phyloP scores from a whole-genome alignment of 495 filamentous ascomycete species.

The Podospora conica region DNA sequence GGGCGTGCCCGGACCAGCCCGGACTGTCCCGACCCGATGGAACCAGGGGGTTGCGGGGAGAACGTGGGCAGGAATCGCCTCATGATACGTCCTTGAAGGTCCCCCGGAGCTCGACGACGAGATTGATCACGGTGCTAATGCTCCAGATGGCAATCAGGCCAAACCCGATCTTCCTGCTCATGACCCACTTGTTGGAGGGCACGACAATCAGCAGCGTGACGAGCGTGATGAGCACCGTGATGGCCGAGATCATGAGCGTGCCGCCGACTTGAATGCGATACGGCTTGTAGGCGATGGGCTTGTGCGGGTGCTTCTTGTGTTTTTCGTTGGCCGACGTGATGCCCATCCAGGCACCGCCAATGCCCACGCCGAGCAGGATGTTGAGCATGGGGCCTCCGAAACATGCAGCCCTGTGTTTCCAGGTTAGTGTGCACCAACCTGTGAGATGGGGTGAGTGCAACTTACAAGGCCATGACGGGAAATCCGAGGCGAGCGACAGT shows the following conservation, averaged over 20 bases:
- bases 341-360: constrained; percentile 82
- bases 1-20: background rate
- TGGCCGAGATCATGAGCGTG: constrained; percentile 74
- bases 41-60: background rate
- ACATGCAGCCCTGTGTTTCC: constrained; percentile 58
- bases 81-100: constrained; percentile 36
- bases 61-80: background rate
- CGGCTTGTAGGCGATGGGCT: constrained; percentile 45
- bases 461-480: constrained; percentile 87
- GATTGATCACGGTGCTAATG: constrained; percentile 75
- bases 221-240: constrained; percentile 75
- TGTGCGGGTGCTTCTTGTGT: constrained; percentile 53
- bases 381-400: constrained; percentile 98
- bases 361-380: constrained; percentile 87
- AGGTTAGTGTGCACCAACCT: background rate
- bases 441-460: constrained; percentile 17
- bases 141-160: constrained; percentile 77
- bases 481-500: constrained; percentile 90
- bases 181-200: constrained; percentile 81
- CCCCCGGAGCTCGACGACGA: constrained; percentile 72
- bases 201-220: constrained; percentile 72
- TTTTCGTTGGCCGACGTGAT: constrained; percentile 50
- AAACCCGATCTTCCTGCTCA: constrained; percentile 81
- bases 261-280: constrained; percentile 80
- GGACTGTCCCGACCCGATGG: background rate